Evolutionary conservation across 1,139 yeast species (phyloP).

Genomic region (Suhomyces atakaporum): DNA sequence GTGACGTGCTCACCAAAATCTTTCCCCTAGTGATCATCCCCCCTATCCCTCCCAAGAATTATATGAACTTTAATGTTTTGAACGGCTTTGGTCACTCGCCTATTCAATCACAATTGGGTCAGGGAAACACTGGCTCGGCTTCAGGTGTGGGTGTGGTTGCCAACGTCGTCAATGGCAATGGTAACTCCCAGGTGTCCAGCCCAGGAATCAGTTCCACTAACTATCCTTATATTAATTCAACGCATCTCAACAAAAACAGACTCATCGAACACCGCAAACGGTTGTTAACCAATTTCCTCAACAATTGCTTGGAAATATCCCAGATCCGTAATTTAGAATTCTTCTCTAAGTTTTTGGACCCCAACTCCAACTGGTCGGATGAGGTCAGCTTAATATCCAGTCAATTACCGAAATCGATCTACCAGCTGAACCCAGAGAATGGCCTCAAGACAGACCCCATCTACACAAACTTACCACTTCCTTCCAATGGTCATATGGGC

Average conservation of each 20-base stretch:
- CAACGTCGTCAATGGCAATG: conserved; percentile 9
- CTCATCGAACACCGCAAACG: conserved; percentile 69
- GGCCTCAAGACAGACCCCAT: conserved; percentile 55
- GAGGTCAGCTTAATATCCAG: conserved; percentile 44
- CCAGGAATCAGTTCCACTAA: conserved; percentile 12
- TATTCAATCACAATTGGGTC: conserved; percentile 6
- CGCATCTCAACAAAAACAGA: conserved; percentile 42
- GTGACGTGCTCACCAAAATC: conserved; percentile 66
- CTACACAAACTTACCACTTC: conserved; percentile 66
- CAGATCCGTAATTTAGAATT: conserved; percentile 61
- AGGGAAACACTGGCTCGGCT: conserved; percentile 8
- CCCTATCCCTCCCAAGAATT: conserved; percentile 93
- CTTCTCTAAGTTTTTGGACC: conserved; percentile 78
- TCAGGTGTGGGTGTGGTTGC: conserved; percentile 7
- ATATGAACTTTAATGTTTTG: conserved; percentile 38
- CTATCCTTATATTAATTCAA: conserved; percentile 47
- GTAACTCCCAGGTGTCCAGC: conserved; percentile 3
- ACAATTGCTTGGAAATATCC: conserved; percentile 65
- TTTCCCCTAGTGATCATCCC: conserved; percentile 87
- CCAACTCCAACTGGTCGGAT: conserved; percentile 76
- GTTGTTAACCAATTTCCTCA: conserved; percentile 73
- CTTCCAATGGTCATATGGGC: conserved; percentile 43
- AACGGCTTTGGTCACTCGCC: conserved; percentile 29
- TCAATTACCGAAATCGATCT: conserved; percentile 46
- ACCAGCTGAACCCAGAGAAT: conserved; percentile 58